Conservation (phyloP, 225 moss, liverwort and hornwort species). For the Climacium dendroides region DNA sequence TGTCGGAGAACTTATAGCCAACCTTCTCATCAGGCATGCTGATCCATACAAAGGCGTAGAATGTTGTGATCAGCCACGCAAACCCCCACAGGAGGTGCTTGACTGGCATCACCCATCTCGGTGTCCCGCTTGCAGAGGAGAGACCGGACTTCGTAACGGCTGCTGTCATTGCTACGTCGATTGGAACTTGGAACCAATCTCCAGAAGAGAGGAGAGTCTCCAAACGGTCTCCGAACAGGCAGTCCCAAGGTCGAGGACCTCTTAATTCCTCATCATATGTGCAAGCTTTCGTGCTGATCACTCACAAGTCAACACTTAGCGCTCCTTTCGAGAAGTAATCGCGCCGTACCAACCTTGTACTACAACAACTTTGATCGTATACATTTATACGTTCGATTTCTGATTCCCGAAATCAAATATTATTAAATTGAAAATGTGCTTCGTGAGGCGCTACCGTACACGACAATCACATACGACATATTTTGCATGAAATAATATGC, state of each 20-base stretch:
- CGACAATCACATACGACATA: background rate
- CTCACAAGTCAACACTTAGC: background rate
- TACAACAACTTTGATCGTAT: background rate
- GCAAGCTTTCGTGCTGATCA: background rate
- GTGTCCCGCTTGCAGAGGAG: background rate
- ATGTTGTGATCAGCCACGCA: background rate
- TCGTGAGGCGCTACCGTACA: background rate
- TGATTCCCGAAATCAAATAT: background rate
- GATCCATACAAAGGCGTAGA: too few relatives aligned
- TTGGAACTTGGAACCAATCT: background rate
- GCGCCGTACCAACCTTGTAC: background rate
- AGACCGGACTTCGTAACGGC: background rate
- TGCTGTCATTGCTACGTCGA: background rate
- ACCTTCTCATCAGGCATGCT: background rate
- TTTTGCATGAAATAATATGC: background rate
- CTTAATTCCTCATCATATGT: background rate
- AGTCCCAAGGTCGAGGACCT: background rate
- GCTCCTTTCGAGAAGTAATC: background rate
- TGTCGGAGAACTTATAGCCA: background rate
- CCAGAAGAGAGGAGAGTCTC: background rate
- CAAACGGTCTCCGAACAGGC: background rate
- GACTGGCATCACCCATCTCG: background rate
- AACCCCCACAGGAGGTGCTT: conserved; percentile 7
- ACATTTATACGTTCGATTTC: background rate
- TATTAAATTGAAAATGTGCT: too few relatives aligned